These are phyloP conservation scores for Dryas alaskensis DNA, from an alignment of 306 rosid species.

Conservation along the genomic window DNA sequence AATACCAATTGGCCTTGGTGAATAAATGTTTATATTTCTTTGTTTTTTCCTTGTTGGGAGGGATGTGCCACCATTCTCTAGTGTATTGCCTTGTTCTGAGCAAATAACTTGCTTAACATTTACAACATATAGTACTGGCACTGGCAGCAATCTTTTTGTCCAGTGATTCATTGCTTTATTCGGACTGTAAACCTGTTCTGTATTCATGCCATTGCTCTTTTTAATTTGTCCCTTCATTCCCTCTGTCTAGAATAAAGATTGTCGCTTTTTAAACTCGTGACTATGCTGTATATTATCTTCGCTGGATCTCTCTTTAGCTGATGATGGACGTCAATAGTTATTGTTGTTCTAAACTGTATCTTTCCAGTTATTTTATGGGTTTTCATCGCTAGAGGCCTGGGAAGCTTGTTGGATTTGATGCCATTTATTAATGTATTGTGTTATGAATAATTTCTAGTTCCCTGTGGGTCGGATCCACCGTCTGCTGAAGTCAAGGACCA, in stretches of 20 bases:
- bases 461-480: slow-evolving; percentile 78
- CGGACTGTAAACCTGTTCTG: neutral
- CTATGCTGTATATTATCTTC: neutral
- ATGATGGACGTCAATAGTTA: neutral
- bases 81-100: neutral
- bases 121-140: neutral
- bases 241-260: neutral
- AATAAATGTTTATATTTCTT: neutral
- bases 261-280: neutral
- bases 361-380: neutral
- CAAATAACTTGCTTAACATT: neutral
- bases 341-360: neutral
- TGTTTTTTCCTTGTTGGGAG: neutral
- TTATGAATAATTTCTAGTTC: slow-evolving; percentile 47
- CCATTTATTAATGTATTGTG: slow-evolving; percentile 5
- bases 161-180: neutral
- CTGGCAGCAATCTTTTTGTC: neutral
- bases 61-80: neutral
- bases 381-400: neutral
- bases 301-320: neutral
- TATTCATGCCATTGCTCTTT: neutral
- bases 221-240: neutral
- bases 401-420: neutral
- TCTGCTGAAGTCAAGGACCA: slow-evolving; percentile 59
- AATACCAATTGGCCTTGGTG: neutral